A percentile compares a stretch with the other conserved stretches of the same genome.
These are phyloP conservation scores for Leptographium procerum DNA, from an alignment of 2,329 filamentous ascomycete species.

Conservation along the genomic window DNA sequence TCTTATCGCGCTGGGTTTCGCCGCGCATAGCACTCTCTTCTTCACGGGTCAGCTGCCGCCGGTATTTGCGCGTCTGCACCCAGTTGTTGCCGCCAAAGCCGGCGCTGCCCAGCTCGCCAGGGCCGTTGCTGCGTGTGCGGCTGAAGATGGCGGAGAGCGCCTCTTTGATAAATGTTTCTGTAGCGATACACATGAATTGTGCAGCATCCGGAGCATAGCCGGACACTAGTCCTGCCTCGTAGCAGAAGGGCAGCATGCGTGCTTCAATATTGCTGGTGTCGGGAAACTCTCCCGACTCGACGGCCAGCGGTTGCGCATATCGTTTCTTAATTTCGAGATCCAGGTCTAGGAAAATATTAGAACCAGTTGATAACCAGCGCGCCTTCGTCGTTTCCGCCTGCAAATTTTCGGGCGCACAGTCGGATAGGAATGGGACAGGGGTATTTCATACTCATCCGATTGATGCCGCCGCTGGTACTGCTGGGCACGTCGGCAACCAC, in stretches of 20 bases:
- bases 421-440: neutral
- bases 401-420: neutral
- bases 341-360: constrained; percentile 33
- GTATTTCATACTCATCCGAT: constrained; percentile 59
- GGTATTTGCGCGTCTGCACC: constrained; percentile 72
- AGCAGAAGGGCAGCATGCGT: constrained; percentile 58
- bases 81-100: constrained; percentile 57
- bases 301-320: constrained; percentile 50
- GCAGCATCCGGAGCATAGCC: constrained; percentile 50
- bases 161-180: constrained; percentile 58
- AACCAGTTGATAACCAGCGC: too few relatives aligned
- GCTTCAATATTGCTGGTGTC: constrained; percentile 51
- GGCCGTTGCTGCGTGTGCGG: constrained; percentile 53
- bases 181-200: constrained; percentile 52
- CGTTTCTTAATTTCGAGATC: constrained; percentile 58
- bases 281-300: constrained; percentile 60
- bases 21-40: constrained; percentile 64
- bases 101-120: constrained; percentile 48
- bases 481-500: constrained; percentile 48
- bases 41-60: constrained; percentile 61
- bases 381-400: too few relatives aligned
- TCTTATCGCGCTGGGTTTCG: constrained; percentile 61
- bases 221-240: constrained; percentile 49
- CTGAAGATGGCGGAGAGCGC: constrained; percentile 51
- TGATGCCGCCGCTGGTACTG: constrained; percentile 56